Percentiles rank a stretch among this genome's conserved stretches.
phyloP scores from a whole-genome alignment of 768 basidiomycete species.

The Dacryopinax spathularia region DNA sequence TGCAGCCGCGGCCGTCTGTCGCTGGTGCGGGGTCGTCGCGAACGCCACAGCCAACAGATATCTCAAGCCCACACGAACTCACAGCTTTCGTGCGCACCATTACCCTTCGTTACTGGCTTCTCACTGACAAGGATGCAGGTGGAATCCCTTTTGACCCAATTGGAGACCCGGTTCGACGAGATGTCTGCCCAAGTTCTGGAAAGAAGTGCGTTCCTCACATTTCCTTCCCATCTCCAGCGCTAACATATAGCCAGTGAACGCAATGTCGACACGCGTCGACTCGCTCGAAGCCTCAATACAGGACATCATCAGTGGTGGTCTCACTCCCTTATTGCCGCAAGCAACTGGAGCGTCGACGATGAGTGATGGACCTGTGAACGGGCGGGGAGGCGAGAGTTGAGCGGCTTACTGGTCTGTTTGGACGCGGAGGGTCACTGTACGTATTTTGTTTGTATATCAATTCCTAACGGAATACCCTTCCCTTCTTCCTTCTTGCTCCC shows the following conservation, averaged over 20 bases:
- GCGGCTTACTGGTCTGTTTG: not conserved
- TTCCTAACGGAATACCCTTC: not conserved
- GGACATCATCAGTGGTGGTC: conserved; percentile 72
- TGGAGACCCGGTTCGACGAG: conserved; percentile 83
- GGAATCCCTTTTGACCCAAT: conserved; percentile 70
- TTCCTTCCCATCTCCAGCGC: not conserved
- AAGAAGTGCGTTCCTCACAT: conserved; percentile 39
- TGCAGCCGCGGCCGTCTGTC: not conserved
- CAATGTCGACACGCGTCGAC: conserved; percentile 87
- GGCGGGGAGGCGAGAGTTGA: not conserved
- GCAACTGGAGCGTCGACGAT: not conserved
- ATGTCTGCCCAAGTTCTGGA: conserved; percentile 85
- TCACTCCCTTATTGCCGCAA: not conserved
- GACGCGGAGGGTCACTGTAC: not conserved
- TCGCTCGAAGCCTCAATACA: conserved; percentile 80
- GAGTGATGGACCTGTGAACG: not conserved
- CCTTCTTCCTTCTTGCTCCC: not conserved
- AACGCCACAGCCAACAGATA: conserved; percentile 36
- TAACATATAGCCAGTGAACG: conserved; percentile 48
- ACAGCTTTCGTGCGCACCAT: conserved; percentile 69
- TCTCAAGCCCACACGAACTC: conserved; percentile 84
- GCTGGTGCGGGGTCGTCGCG: not conserved
- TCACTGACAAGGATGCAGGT: conserved; percentile 37
- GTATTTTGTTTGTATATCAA: not conserved
- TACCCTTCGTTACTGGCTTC: conserved; percentile 4